Evolutionary conservation across 208 protist genomes (phyloP).

Genomic region (Trypanosoma scelopori): DNA sequence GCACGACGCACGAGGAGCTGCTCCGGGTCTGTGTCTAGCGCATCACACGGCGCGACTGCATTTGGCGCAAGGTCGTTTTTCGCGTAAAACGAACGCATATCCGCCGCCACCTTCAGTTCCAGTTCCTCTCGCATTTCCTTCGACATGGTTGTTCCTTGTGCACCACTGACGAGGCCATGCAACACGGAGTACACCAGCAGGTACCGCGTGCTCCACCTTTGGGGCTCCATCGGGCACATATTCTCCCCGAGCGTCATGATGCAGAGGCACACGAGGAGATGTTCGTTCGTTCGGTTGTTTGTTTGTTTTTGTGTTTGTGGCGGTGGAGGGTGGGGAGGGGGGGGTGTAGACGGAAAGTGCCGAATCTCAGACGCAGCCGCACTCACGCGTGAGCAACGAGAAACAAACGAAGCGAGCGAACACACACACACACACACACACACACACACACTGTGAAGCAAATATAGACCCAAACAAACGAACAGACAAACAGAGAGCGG

Average conservation of each 20-base stretch:
- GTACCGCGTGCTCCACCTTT: slow-evolving; percentile 42
- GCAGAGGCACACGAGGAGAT: slow-evolving; percentile 10
- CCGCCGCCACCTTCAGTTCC: slow-evolving; percentile 12
- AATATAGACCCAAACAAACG: too few relatives aligned
- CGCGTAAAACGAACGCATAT: slow-evolving; percentile 21
- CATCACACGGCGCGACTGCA: slow-evolving; percentile 15
- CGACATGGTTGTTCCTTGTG: slow-evolving; percentile 22
- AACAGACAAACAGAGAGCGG: too few relatives aligned
- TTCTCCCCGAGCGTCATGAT: slow-evolving; percentile 2
- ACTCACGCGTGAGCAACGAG: not conserved
- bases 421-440: too few relatives aligned
- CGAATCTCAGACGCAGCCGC: not conserved
- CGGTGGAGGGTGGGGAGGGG: too few relatives aligned
- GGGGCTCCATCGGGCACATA: slow-evolving; percentile 38
- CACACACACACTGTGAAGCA: too few relatives aligned
- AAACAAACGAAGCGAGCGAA: slow-evolving; percentile 1
- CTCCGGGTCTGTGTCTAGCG: slow-evolving; percentile 17
- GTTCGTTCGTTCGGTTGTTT: too few relatives aligned
- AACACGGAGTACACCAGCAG: slow-evolving; percentile 39
- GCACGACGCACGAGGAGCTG: slow-evolving; percentile 33
- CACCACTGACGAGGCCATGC: slow-evolving; percentile 23
- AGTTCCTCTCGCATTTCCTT: slow-evolving; percentile 21
- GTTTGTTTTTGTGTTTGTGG: too few relatives aligned
- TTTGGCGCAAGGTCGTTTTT: slow-evolving; percentile 16
- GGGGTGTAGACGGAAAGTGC: slow-evolving; percentile 2